Evolutionary conservation across 2,329 filamentous ascomycete genomes (phyloP).

Genomic region (Stagonosporopsis chrysanthemi): DNA sequence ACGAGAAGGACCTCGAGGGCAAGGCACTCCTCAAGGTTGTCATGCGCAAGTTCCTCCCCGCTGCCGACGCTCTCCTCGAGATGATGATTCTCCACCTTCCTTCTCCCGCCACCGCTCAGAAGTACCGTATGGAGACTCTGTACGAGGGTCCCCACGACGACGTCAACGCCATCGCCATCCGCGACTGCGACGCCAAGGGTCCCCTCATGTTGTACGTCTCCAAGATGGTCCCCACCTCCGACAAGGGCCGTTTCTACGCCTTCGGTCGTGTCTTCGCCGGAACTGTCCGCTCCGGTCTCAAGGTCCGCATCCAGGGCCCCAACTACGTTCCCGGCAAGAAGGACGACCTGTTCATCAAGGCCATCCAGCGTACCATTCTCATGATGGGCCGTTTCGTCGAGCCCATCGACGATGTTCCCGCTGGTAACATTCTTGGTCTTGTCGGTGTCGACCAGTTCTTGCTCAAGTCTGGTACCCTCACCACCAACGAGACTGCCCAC

Average conservation of each 20-base stretch:
- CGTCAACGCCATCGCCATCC: conserved; percentile 92
- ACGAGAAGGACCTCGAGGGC: conserved; percentile 94
- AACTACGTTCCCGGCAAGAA: conserved; percentile 99
- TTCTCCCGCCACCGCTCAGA: conserved; percentile 93
- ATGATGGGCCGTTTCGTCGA: conserved; percentile 99
- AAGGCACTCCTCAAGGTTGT: conserved; percentile 97
- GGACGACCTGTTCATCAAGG: conserved; percentile 99
- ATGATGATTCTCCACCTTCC: conserved; percentile 99
- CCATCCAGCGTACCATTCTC: conserved; percentile 98
- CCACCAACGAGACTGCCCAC: conserved; percentile 95
- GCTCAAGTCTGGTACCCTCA: conserved; percentile 99
- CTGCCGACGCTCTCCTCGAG: conserved; percentile 96
- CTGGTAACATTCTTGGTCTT: conserved; percentile 99
- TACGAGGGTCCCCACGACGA: conserved; percentile 98
- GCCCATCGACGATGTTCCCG: conserved; percentile 98
- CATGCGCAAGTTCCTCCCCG: conserved; percentile 98
- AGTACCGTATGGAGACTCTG: conserved; percentile 96
- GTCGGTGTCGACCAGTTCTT: conserved; percentile 99
- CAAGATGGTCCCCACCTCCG: conserved; percentile 99
- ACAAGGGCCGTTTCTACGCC: conserved; percentile 99
- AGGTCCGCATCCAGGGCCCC: conserved; percentile 99
- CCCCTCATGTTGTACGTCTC: conserved; percentile 99
- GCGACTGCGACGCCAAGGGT: conserved; percentile 96
- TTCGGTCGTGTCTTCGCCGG: conserved; percentile 99
- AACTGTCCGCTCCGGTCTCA: conserved; percentile 96